These are phyloP conservation scores for Xylaria hypoxylon DNA, from an alignment of 2,329 filamentous ascomycete genomes.

Conservation along the genomic window DNA sequence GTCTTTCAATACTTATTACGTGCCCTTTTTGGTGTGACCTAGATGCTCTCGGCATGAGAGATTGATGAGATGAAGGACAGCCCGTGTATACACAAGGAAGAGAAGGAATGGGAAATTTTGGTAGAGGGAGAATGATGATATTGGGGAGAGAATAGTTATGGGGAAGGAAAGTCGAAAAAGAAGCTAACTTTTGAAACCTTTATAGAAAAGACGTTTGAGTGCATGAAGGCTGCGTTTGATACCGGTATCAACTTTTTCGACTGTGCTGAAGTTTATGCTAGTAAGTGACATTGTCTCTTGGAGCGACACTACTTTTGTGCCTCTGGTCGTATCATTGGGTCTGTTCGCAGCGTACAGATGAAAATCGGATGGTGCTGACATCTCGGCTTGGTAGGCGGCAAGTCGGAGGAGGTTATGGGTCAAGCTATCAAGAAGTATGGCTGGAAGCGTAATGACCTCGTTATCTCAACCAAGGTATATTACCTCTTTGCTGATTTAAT, in stretches of 20 bases:
- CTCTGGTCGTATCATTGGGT: no score
- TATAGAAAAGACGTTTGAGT: conserved; percentile 67
- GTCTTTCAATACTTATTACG: not conserved
- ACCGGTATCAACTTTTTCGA: conserved; percentile 73
- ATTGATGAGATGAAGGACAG: not conserved
- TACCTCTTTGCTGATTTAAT: not conserved
- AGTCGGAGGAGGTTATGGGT: conserved; percentile 73
- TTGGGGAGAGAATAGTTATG: not conserved
- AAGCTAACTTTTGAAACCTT: conserved; percentile 12
- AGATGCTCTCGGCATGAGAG: not conserved
- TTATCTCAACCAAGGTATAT: conserved; percentile 69
- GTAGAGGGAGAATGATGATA: not conserved
- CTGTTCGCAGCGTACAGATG: not conserved
- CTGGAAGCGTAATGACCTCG: conserved; percentile 71
- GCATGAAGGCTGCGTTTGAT: conserved; percentile 72
- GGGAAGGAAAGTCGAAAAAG: not conserved
- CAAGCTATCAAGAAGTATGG: conserved; percentile 69
- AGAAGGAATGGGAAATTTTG: not conserved
- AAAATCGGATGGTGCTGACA: conserved; percentile 1
- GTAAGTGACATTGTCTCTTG: conserved; percentile 31
- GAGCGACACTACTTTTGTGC: not conserved
- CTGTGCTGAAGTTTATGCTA: conserved; percentile 61
- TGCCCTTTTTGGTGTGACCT: not conserved
- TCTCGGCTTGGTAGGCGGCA: conserved; percentile 56
- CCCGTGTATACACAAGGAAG: not conserved